phyloP scores from a whole-genome alignment of 805 yeast species.

The Yarrowia porcina region DNA sequence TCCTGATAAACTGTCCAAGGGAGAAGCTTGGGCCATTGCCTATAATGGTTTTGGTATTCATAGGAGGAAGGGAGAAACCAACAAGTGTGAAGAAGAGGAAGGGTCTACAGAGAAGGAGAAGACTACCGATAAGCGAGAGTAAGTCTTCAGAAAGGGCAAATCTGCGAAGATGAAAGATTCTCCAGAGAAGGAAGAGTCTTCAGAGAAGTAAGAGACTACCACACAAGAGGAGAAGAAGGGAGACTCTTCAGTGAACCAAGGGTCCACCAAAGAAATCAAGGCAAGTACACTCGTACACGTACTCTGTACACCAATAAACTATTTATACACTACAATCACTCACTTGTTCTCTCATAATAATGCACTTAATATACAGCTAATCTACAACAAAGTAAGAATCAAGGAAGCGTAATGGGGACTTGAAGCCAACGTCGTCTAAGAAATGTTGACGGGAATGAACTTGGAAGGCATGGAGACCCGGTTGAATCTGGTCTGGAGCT shows the following conservation, averaged over 20 bases:
- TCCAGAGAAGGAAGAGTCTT: too few species aligned
- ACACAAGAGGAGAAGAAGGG: too few species aligned
- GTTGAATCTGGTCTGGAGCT: slow-evolving; percentile 72
- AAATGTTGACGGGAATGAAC: slow-evolving; percentile 35
- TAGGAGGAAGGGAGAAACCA: not conserved
- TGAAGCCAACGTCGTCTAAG: not conserved
- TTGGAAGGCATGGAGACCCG: slow-evolving; percentile 83
- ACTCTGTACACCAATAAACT: too few species aligned
- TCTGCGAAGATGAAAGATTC: too few species aligned
- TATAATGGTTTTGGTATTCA: slow-evolving; percentile 37
- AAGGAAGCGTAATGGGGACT: not conserved
- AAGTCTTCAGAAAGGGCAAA: too few species aligned
- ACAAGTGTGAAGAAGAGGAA: not conserved
- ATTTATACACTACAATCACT: not conserved
- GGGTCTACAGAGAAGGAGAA: not conserved
- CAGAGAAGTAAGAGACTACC: too few species aligned
- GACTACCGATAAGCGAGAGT: too few species aligned
- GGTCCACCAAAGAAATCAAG: too few species aligned
- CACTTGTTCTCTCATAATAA: too few species aligned
- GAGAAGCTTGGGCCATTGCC: slow-evolving; percentile 37
- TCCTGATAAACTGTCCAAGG: slow-evolving; percentile 27
- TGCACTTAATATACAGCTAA: not conserved
- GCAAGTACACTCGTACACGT: too few species aligned
- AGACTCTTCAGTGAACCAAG: too few species aligned
- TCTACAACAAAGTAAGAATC: not conserved